A percentile compares a stretch with the other conserved stretches of the same genome.
Evolutionary conservation across 2,329 filamentous ascomycete genomes (phyloP).

Genomic region (Calonectria montana): DNA sequence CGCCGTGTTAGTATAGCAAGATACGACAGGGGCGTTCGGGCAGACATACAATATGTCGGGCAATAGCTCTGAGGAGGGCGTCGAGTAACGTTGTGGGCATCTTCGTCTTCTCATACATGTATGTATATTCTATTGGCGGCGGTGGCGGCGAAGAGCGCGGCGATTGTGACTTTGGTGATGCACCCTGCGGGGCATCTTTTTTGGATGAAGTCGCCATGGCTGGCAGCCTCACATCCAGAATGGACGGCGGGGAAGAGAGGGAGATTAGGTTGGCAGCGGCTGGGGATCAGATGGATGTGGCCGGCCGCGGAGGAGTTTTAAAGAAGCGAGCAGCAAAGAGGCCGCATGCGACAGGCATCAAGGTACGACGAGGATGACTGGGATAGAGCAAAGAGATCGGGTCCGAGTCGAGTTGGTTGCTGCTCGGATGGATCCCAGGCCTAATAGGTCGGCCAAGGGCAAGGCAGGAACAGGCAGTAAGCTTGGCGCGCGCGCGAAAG

Average conservation of each 20-base stretch:
- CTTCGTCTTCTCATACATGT: conserved; percentile 76
- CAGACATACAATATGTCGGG: conserved; percentile 74
- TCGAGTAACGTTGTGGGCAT: conserved; percentile 74
- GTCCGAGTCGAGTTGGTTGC: conserved; percentile 13
- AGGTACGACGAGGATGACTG: background rate
- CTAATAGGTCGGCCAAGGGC: conserved; percentile 1
- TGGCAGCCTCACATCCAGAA: conserved; percentile 36
- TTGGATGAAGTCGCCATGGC: conserved; percentile 43
- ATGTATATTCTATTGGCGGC: conserved; percentile 63
- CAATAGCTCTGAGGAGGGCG: conserved; percentile 76
- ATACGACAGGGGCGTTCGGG: background rate
- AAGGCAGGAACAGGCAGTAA: conserved; percentile 18
- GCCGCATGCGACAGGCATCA: background rate
- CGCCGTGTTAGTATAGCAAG: conserved; percentile 28
- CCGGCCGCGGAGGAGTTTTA: conserved; percentile 1
- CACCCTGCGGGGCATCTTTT: conserved; percentile 36
- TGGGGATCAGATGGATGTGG: background rate
- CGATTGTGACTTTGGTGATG: conserved; percentile 25
- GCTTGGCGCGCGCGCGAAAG: conserved; percentile 7
- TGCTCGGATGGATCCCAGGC: conserved; percentile 1
- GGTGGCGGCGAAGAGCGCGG: conserved; percentile 39
- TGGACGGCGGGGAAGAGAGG: conserved; percentile 32
- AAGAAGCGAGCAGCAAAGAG: background rate
- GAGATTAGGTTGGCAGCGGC: conserved; percentile 38
- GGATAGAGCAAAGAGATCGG: background rate